These are phyloP conservation scores for Trichoderma orchidacearum DNA, from an alignment of 495 filamentous ascomycete genomes.

Conservation along the genomic window DNA sequence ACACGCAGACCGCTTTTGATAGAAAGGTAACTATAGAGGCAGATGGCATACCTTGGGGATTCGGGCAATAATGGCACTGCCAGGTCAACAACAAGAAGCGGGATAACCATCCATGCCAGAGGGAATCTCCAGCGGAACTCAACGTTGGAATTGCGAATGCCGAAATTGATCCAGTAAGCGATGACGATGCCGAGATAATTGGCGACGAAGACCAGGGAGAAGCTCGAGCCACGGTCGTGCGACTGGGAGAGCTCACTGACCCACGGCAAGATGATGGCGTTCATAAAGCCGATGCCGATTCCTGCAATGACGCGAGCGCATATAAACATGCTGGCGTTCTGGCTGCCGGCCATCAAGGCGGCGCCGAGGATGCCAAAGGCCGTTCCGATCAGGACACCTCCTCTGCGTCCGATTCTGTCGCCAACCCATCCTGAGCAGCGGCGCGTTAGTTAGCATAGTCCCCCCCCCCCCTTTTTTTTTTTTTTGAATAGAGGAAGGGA, in stretches of 20 bases:
- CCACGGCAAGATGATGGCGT: conserved; percentile 18
- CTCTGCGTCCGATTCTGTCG: conserved; percentile 31
- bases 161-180: conserved; percentile 51
- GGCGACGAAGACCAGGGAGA: conserved; percentile 40
- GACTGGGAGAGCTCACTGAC: conserved; percentile 35
- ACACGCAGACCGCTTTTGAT: background rate
- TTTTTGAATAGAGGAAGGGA: too few relatives aligned
- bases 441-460: conserved; percentile 13
- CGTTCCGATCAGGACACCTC: conserved; percentile 36
- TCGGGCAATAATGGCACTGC: conserved; percentile 36
- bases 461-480: conserved; percentile 6
- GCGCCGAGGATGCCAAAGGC: conserved; percentile 41
- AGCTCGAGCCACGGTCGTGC: conserved; percentile 29
- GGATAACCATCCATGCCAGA: conserved; percentile 40
- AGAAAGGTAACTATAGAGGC: background rate
- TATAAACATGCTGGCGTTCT: conserved; percentile 39
- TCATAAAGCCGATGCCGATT: conserved; percentile 35
- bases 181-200: conserved; percentile 46
- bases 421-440: conserved; percentile 20
- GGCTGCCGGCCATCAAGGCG: conserved; percentile 35
- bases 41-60: conserved; percentile 24
- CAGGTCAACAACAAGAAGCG: conserved; percentile 31
- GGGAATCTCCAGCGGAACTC: conserved; percentile 42
- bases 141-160: conserved; percentile 36
- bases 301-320: conserved; percentile 42